Base-by-base conservation (phyloP, 805 yeast species). In the Suhomyces sp. region DNA sequence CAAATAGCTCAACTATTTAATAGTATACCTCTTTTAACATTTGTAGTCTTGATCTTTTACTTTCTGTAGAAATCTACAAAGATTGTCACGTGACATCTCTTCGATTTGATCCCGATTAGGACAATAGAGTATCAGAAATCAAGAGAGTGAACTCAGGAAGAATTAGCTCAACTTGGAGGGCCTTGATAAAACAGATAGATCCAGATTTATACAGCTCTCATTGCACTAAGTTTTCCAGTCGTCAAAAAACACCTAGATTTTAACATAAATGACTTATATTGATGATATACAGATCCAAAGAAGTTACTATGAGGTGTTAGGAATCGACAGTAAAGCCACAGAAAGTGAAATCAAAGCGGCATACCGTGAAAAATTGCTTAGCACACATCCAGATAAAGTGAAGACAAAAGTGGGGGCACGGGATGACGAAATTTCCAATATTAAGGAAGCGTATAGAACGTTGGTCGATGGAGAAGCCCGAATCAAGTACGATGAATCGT, bases 321-420 rank as follows among this genome's bases (percentile, higher is more conserved):
- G 74, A 0, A 60, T 83, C 2, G 50, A 56, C 0, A 58, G 66
- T 2, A 53, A 58, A 3, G 71, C 75, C 3, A 40, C 58, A 14
- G 40, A 36, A 1, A 46, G 36, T 0, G 76, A 71, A 10, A 68
- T 90, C 18, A 80, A 77, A 43, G 53, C 54, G 6, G 90, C 95
- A 0, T 91, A 90, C 54, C 74, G 71, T 37, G 62, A 56, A 21
- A 72, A 73, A 11, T 68, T 91, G 5, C 63, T 91, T 2, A 51
- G 56, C 3, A 56, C 74, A 2, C 98, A 91, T 56, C 98, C 98
- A 1, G 98, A 91, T 54, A 90, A 88, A 42, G 35, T 35, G 28
- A 31, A 48, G 17, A 27, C 38, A 36, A 21, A 11, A 2, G 18
- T n/a, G 6, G 6, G 33, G 6, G 15, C 12, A 10, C n/a, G n/a